Evolutionary conservation across 2,329 filamentous ascomycete genomes (phyloP), one percentile per base, ranked within the genome.

Genomic region (Fusarium begoniae): DNA sequence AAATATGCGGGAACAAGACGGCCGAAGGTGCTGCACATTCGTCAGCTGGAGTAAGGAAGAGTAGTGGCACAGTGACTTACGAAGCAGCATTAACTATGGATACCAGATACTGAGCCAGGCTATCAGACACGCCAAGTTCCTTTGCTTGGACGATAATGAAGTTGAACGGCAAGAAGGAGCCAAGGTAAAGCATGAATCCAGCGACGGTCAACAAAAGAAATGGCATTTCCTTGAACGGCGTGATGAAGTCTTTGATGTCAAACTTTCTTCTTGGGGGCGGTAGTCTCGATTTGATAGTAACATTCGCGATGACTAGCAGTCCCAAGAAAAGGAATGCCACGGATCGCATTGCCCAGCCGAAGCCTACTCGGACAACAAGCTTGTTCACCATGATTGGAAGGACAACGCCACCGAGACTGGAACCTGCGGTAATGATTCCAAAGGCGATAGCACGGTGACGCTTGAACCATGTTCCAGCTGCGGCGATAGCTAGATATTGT

Each of bases 331-430:
- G 64, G 30, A 86, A 84, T 10, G 80, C 83, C 6, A 77, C 78
- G 6, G 77, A 81, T 43, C 84, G 80, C 80, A 85, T 83, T 6
- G 83, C 76, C 84, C 84, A 85, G 2, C 77, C 77, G 28, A 82
- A 85, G 0, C 83, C 83, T 28, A 84, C 67, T 3, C 66, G 41
- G 0, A 65, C 60, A 15, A 84, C 83, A 6, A 85, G 69, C 12
- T 78, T 79, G 2, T 73, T 80, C 5, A 85, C 74, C 80, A 85
- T 83, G 66, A 85, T 83, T 5, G 84, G 84, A 30, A 84, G 81
- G 12, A 84, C 75, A 20, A 84, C 80, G 28, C 83, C 83, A 3
- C 84, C 83, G 5, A 85, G 68, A 14, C 79, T 81, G 1, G 82
- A 83, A 3, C 82, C 82, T 2, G 81, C 81, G 1, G 80, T 78